Evolutionary conservation across 2,329 filamentous ascomycete species (phyloP).

Genomic region (Verticillium dahliae): DNA sequence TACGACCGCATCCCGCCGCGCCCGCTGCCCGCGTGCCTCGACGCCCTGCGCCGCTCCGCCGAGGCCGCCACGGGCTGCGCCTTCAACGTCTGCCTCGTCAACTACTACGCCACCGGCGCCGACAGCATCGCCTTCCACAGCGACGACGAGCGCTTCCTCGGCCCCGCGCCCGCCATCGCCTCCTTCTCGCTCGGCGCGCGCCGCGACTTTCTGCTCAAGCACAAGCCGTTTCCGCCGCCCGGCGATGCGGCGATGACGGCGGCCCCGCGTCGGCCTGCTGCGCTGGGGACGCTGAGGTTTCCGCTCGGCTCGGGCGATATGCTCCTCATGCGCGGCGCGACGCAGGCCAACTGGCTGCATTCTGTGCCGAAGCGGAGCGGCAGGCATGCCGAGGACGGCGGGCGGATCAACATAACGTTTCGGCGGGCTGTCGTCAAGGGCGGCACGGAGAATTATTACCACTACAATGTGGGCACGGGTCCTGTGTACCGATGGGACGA

Average conservation of each 20-base stretch:
- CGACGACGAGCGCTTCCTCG: conserved; percentile 74
- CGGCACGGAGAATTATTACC: conserved; percentile 78
- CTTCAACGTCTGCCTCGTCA: conserved; percentile 77
- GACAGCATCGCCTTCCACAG: conserved; percentile 77
- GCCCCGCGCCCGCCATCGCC: conserved; percentile 62
- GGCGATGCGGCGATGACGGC: neutral
- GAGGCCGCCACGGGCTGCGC: conserved; percentile 59
- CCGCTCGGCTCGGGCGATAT: conserved; percentile 64
- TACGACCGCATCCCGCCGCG: conserved; percentile 53
- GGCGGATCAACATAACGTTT: conserved; percentile 73
- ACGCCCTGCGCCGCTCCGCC: conserved; percentile 53
- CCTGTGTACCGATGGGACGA: conserved; percentile 63
- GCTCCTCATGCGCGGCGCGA: conserved; percentile 69
- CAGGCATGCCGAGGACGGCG: conserved; percentile 54
- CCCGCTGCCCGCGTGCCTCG: conserved; percentile 65
- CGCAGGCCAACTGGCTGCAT: conserved; percentile 73
- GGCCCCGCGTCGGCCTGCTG: neutral
- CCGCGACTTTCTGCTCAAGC: conserved; percentile 73
- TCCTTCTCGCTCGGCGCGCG: conserved; percentile 67
- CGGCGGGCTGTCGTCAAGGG: conserved; percentile 62
- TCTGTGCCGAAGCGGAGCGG: conserved; percentile 70
- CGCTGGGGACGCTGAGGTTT: conserved; percentile 37
- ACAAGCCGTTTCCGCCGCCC: conserved; percentile 49
- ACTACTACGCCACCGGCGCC: conserved; percentile 72
- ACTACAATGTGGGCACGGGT: conserved; percentile 72